Percentiles rank a stretch among this genome's conserved stretches.
phyloP scores from a whole-genome alignment of 2,329 filamentous ascomycete species.

The Chalaropsis ovoidea region DNA sequence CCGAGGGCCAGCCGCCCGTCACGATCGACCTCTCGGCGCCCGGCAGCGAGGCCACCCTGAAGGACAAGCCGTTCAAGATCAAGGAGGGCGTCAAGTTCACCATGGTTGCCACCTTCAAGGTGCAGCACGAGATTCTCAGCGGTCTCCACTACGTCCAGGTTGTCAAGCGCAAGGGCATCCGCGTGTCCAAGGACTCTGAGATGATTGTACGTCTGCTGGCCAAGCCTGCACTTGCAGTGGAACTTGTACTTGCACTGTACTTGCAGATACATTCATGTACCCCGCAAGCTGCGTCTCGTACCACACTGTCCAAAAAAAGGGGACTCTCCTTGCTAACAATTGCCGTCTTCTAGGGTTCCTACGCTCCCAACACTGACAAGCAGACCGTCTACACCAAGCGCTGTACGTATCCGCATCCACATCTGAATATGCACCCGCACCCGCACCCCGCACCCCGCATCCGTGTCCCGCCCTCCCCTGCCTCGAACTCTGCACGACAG shows the following conservation, averaged over 20 bases:
- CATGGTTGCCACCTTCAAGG: conserved; percentile 90
- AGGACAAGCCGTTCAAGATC: conserved; percentile 90
- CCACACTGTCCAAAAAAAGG: background rate
- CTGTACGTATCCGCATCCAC: conserved; percentile 50
- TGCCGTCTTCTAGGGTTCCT: conserved; percentile 58
- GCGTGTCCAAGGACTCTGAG: conserved; percentile 85
- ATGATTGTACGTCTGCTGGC: conserved; percentile 66
- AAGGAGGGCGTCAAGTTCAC: conserved; percentile 91
- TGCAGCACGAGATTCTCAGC: conserved; percentile 91
- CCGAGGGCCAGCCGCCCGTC: conserved; percentile 71
- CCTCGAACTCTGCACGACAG: background rate
- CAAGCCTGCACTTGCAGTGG: background rate
- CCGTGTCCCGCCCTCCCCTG: background rate
- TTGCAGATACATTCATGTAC: background rate
- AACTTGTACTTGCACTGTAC: background rate
- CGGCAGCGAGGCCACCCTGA: conserved; percentile 65
- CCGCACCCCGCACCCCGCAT: background rate
- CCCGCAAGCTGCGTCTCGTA: too few species aligned
- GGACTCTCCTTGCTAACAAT: conserved; percentile 27
- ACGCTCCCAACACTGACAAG: conserved; percentile 82
- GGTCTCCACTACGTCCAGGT: conserved; percentile 93
- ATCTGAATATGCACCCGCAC: too few species aligned
- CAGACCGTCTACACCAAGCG: conserved; percentile 80
- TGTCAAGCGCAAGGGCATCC: conserved; percentile 79
- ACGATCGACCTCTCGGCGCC: conserved; percentile 74